These are phyloP conservation scores for Claviceps arundinis DNA, from an alignment of 2,329 filamentous ascomycete genomes.

Conservation along the genomic window DNA sequence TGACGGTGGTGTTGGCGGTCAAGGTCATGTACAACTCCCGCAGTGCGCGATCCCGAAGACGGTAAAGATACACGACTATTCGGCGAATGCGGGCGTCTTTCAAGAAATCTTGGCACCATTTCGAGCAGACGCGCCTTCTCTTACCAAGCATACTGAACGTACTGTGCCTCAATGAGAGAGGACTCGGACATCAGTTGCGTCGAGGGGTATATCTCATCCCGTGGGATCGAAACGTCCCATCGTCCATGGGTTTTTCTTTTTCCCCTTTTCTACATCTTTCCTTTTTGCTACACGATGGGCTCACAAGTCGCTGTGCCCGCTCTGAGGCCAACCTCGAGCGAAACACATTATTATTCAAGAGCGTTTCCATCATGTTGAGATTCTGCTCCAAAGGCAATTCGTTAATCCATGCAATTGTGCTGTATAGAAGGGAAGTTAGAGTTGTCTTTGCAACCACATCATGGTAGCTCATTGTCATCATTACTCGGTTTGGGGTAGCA, in stretches of 20 bases:
- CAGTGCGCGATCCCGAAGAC: not conserved
- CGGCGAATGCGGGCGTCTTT: slow-evolving; percentile 8
- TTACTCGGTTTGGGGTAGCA: slow-evolving; percentile 2
- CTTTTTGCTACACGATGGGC: not conserved
- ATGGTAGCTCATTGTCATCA: not conserved
- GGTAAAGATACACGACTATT: slow-evolving; percentile 11
- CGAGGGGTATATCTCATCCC: no score
- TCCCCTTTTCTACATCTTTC: not conserved
- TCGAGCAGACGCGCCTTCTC: not conserved
- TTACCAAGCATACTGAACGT: not conserved
- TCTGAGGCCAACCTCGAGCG: no score
- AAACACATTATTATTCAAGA: no score
- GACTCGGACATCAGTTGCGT: no score
- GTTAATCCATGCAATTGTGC: no score
- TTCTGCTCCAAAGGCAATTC: no score
- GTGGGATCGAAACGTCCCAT: no score
- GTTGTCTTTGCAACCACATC: no score
- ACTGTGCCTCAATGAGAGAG: not conserved
- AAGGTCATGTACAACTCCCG: not conserved
- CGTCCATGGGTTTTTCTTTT: not conserved
- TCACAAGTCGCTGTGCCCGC: no score
- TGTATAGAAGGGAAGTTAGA: no score
- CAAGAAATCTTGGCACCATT: slow-evolving; percentile 6
- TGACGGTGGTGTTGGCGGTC: not conserved
- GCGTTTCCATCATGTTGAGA: no score